phyloP scores from a whole-genome alignment of 106 monocot species.

The Apostasia ramifera region DNA sequence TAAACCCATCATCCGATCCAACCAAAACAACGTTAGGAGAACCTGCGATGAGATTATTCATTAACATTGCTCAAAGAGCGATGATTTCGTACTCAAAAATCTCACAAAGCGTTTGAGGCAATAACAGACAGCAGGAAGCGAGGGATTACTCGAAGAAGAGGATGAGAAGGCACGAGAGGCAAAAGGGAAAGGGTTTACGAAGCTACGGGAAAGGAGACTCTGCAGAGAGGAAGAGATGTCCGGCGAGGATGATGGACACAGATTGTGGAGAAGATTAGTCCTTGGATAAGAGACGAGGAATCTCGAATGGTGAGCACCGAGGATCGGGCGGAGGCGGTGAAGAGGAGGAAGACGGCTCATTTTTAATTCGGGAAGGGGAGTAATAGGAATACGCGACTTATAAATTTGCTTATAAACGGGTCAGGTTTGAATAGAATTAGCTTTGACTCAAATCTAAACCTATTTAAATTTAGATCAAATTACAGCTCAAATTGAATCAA shows the following conservation, averaged over 20 bases:
- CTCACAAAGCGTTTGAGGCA: background rate
- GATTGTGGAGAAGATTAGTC: background rate
- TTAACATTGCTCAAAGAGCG: background rate
- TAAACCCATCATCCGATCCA: slow-evolving; percentile 17
- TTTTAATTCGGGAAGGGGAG: no score
- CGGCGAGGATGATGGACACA: background rate
- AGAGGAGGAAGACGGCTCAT: background rate
- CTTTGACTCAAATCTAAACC: no score
- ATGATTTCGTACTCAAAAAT: background rate
- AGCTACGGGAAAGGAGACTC: background rate
- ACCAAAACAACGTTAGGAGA: slow-evolving; percentile 10
- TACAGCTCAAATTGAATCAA: no score
- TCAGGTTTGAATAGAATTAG: no score
- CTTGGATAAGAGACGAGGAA: background rate
- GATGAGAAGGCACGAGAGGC: background rate
- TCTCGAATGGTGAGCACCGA: background rate
- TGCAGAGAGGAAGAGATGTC: background rate
- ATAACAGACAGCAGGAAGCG: no score
- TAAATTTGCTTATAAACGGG: no score
- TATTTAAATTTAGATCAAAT: no score
- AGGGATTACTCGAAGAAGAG: slow-evolving; percentile 1
- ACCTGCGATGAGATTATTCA: slow-evolving; percentile 1
- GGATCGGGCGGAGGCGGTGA: background rate
- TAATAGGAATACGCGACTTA: no score
- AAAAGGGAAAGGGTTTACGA: background rate